Evolutionary conservation across 2,329 filamentous ascomycete species (phyloP), one percentile per base, ranked within the genome.

Genomic region (Aspergillus novoparasiticus): DNA sequence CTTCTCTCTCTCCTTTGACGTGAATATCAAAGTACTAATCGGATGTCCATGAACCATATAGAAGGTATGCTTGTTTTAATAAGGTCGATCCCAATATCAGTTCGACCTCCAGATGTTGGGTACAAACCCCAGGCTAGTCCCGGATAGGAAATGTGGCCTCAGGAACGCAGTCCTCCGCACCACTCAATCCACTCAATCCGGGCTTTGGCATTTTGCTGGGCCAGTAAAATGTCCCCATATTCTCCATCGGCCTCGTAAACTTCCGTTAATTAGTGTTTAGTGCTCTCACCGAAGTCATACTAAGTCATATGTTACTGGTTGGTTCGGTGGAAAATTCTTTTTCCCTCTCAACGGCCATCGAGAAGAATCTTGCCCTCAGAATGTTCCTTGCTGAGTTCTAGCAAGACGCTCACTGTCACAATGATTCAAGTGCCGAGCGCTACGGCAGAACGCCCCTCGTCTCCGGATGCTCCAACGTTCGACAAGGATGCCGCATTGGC

Each of bases 401-500:
- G 21, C 12, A 28, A 26, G 6, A 19, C 14, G 14, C 26, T 6
- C 23, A 30, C 16, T 30, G 12, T 51, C 14, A 32, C 21, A 14
- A 73, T 72, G 71, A 69, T 73, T 30, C 66, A 69, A 51, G 39
- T 73, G 23, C 64, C 65, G 21, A 64, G 65, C 26, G 58, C 68
- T 41, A 63, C 64, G 26, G 60, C 48, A 3, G 60, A 61, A 56
- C 55, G 59, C 57, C 53, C 59, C 26, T 26, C 62, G 50, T 39
- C 30, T 54, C 21, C 26, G 57, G 28, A 65, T 58, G 59, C 19
- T 34, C 50, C 23, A 41, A 59, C 43, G 8, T 62, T 61, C 28
- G 81, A 82, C 26, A 85, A 85, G 64, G 86, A 89, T 73, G 80
- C 84, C 21, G 86, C 86, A 3, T 79, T 88, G 59, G 82, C 81